Percentiles rank a stretch among this genome's conserved stretches.
phyloP scores from a whole-genome alignment of 257 asterid species.

The Thymus quinquecostatus region DNA sequence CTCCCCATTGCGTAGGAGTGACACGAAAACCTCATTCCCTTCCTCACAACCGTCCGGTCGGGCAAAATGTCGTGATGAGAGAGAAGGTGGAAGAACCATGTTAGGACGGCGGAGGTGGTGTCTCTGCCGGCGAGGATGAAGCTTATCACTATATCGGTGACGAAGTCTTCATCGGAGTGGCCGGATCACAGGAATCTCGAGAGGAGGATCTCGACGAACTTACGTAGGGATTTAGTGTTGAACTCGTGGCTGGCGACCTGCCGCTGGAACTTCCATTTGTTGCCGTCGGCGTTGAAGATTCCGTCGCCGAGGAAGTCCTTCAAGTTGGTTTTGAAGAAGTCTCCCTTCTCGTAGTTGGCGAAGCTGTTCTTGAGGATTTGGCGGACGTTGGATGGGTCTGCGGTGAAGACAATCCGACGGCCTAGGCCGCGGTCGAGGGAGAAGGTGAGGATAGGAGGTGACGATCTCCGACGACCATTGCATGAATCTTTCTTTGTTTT shows the following conservation, averaged over 20 bases:
- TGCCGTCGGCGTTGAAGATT: conserved; percentile 51
- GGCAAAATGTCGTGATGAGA: conserved; percentile 47
- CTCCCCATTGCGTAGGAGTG: conserved; percentile 43
- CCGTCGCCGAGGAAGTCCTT: conserved; percentile 48
- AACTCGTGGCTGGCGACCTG: conserved; percentile 53
- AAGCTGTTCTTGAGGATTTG: conserved; percentile 46
- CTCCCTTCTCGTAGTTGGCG: conserved; percentile 43
- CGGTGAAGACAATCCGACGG: conserved; percentile 33
- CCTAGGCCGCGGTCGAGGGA: conserved; percentile 33
- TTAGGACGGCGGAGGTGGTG: conserved; percentile 49
- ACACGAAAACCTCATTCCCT: conserved; percentile 29
- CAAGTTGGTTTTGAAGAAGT: not conserved
- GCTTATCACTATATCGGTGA: conserved; percentile 46
- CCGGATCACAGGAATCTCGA: conserved; percentile 50
- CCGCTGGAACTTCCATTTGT: conserved; percentile 52
- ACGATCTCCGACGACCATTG: conserved; percentile 51
- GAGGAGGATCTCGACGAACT: conserved; percentile 40
- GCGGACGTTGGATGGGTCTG: conserved; percentile 40
- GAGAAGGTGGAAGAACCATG: conserved; percentile 58
- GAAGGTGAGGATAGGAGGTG: conserved; percentile 41
- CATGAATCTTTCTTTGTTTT: conserved; percentile 28
- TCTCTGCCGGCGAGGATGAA: conserved; percentile 53
- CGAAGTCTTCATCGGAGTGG: conserved; percentile 41
- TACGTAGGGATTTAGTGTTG: conserved; percentile 46
- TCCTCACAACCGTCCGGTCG: conserved; percentile 40